Evolutionary conservation across 2,329 filamentous ascomycete genomes (phyloP).

Genomic region (Hypoxylon sp.): DNA sequence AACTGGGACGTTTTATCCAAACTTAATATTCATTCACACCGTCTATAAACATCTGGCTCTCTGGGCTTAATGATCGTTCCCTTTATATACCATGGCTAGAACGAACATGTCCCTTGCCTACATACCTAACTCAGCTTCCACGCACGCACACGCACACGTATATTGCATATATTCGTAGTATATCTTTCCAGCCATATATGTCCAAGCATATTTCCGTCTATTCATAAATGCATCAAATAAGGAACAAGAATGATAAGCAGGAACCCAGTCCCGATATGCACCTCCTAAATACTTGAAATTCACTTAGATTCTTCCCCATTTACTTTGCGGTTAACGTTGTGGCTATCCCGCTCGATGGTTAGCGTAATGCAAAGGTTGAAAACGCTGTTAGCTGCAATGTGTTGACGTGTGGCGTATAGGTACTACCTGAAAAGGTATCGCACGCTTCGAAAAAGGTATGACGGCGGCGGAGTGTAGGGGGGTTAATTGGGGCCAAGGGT

Average conservation of each 20-base stretch:
- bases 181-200: constrained; percentile 28
- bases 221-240: constrained; percentile 27
- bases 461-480: constrained; percentile 63
- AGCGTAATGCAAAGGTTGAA: constrained; percentile 23
- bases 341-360: constrained; percentile 19
- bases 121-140: constrained; percentile 10
- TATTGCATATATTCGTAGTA: constrained; percentile 28
- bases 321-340: constrained; percentile 19
- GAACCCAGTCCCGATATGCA: constrained; percentile 34
- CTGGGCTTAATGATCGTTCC: constrained; percentile 20
- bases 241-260: constrained; percentile 31
- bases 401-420: constrained; percentile 62
- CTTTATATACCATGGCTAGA: constrained; percentile 35
- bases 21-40: constrained; percentile 28
- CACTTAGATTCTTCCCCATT: constrained; percentile 17
- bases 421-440: constrained; percentile 95
- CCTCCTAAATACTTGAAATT: constrained; percentile 1
- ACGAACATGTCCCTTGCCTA: constrained; percentile 18
- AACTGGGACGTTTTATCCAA: constrained; percentile 17
- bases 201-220: constrained; percentile 19
- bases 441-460: constrained; percentile 83
- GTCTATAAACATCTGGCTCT: constrained; percentile 42
- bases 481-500: constrained; percentile 6
- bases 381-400: constrained; percentile 23
- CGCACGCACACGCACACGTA: constrained; percentile 23